Conservation (phyloP, 2,329 filamentous ascomycete species). For the Cadophora malorum region DNA sequence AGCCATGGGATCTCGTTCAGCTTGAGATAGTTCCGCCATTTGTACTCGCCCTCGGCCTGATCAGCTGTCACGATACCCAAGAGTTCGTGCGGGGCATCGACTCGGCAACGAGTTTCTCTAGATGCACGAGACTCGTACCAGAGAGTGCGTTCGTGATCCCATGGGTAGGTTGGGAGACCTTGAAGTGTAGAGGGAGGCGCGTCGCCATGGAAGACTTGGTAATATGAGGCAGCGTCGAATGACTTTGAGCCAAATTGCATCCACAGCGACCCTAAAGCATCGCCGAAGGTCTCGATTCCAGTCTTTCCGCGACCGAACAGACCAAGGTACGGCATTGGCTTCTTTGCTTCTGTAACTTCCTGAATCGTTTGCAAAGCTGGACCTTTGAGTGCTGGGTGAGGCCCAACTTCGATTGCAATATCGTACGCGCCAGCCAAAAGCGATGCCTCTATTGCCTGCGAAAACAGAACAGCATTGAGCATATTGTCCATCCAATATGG, state of each 20-base stretch:
- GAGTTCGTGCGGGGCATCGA: slow-evolving; percentile 23
- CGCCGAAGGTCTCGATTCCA: slow-evolving; percentile 32
- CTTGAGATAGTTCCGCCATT: slow-evolving; percentile 30
- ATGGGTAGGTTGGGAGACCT: slow-evolving; percentile 33
- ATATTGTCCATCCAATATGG: slow-evolving; percentile 49
- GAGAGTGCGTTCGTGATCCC: slow-evolving; percentile 26
- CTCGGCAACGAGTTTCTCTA: slow-evolving; percentile 1
- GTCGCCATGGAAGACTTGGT: slow-evolving; percentile 11
- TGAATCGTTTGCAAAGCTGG: slow-evolving; percentile 39
- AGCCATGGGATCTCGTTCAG: slow-evolving; percentile 51
- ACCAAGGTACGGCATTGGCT: slow-evolving; percentile 27
- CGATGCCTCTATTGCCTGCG: slow-evolving; percentile 45
- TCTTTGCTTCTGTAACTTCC: not conserved
- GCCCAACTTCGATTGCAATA: slow-evolving; percentile 45
- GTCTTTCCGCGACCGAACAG: slow-evolving; percentile 22
- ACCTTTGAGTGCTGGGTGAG: slow-evolving; percentile 45
- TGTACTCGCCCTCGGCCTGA: slow-evolving; percentile 14
- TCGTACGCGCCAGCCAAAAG: slow-evolving; percentile 16
- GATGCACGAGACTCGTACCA: slow-evolving; percentile 32
- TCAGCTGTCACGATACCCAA: slow-evolving; percentile 26
- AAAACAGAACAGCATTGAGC: slow-evolving; percentile 50
- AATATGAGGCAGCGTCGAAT: slow-evolving; percentile 19
- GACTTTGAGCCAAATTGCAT: slow-evolving; percentile 34
- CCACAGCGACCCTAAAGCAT: slow-evolving; percentile 37
- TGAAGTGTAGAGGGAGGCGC: not conserved